phyloP scores from a whole-genome alignment of 495 filamentous ascomycete genomes.

The Sabuloglossum arenarium region DNA sequence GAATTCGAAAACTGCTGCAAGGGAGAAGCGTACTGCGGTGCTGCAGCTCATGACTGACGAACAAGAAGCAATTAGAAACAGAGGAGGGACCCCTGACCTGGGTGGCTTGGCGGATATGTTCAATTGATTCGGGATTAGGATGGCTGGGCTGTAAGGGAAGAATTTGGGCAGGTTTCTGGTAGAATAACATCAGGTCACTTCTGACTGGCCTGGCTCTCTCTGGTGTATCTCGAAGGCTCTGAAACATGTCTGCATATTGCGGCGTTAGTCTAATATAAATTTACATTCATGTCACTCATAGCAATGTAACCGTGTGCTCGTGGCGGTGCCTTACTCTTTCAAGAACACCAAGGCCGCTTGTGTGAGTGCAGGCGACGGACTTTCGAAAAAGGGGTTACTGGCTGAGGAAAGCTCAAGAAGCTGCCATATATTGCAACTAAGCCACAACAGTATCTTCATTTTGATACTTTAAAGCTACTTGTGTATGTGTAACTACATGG shows the following conservation, averaged over 20 bases:
- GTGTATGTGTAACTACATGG: too few species aligned
- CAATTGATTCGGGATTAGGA: slow-evolving; percentile 17
- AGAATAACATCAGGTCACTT: background rate
- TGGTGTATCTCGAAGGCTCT: background rate
- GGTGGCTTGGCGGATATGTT: slow-evolving; percentile 50
- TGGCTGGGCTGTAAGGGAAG: background rate
- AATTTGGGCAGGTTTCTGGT: background rate
- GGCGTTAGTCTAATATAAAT: background rate
- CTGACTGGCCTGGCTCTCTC: background rate
- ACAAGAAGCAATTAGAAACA: slow-evolving; percentile 24
- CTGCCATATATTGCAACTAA: too few species aligned
- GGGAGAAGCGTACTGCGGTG: slow-evolving; percentile 28
- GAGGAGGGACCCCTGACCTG: slow-evolving; percentile 38
- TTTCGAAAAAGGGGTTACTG: too few species aligned
- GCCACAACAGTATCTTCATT: too few species aligned
- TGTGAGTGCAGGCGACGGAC: too few species aligned
- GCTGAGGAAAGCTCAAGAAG: too few species aligned
- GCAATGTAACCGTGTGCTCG: too few species aligned
- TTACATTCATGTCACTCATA: too few species aligned
- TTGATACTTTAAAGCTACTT: too few species aligned
- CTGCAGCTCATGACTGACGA: slow-evolving; percentile 21
- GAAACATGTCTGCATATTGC: background rate
- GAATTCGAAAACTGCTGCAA: slow-evolving; percentile 27
- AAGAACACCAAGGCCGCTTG: too few species aligned
- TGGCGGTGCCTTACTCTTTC: too few species aligned